Conservation (phyloP, 176 grass and related monocot genomes). For the Saccharum officinarum region DNA sequence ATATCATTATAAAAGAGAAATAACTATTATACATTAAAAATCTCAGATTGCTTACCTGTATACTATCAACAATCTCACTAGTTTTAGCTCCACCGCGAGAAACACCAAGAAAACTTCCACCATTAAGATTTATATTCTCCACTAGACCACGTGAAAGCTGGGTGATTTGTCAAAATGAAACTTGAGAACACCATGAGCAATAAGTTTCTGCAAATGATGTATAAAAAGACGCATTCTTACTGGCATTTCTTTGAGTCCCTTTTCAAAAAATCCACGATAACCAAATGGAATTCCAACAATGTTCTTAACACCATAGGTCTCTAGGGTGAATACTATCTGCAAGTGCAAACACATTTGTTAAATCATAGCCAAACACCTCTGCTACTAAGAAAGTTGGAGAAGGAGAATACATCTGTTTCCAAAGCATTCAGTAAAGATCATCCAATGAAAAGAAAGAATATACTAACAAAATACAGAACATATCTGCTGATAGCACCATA, state of each 20-base stretch:
- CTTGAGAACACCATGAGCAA: slow-evolving; percentile 7
- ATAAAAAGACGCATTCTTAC: slow-evolving; percentile 41
- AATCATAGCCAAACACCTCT: not conserved
- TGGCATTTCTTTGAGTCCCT: slow-evolving; percentile 78
- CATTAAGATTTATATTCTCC: slow-evolving; percentile 95
- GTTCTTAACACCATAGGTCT: slow-evolving; percentile 95
- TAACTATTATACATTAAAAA: not conserved
- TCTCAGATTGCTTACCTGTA: slow-evolving; percentile 55
- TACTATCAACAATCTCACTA: slow-evolving; percentile 88
- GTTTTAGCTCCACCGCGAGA: slow-evolving; percentile 86
- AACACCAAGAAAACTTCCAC: slow-evolving; percentile 93
- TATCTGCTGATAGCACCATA: not conserved
- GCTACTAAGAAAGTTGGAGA: not conserved
- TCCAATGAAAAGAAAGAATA: not conserved
- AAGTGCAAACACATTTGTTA: slow-evolving; percentile 3
- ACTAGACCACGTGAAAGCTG: slow-evolving; percentile 88
- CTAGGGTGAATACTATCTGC: slow-evolving; percentile 96
- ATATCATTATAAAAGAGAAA: not conserved
- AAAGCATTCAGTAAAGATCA: not conserved
- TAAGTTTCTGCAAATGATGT: not conserved
- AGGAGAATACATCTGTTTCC: not conserved
- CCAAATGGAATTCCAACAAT: slow-evolving; percentile 93
- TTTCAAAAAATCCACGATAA: slow-evolving; percentile 87
- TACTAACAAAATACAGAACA: not conserved
- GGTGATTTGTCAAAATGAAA: slow-evolving; percentile 15